Base-by-base conservation (phyloP, 2,329 filamentous ascomycete species). In the Orbilia brochopaga region DNA sequence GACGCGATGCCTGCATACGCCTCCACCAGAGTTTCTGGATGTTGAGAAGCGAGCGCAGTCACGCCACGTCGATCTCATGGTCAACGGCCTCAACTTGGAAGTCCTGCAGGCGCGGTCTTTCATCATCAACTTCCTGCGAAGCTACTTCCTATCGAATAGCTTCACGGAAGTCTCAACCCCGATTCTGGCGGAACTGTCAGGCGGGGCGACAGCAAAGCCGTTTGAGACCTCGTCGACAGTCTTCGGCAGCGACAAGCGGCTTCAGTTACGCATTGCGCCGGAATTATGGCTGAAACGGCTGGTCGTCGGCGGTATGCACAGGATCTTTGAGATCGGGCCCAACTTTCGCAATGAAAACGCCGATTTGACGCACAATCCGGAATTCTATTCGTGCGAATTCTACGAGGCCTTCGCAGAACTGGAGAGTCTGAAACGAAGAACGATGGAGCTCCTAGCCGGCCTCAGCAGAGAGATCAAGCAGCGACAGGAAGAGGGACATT, bases 341-440 rank as follows among this genome's bases (percentile, higher is more conserved):
- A 87, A 88, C 11, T 99, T 99, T 80, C 87, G 94, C 48, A 99
- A 99, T 78, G 94, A 99, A 81, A 91, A 91, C 79, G 81, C 96
- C 37, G 92, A 97, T 79, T 85, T 85, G 30, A 96, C 91, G 0
- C 94, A 99, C 79, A 99, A 99, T 78, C 93, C 94, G 0, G 94
- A 99, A 78, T 99, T 97, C 80, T 94, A 90, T 50, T 97, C 91
- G 70, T 97, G 93, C 82, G 94, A 99, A 80, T 97, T 96, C 81
- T 99, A 99, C 80, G 88, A 90, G 73, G 88, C 92, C 1, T 95
- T 92, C 77, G 87, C 89, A 70, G 90, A 88, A 74, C 84, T 97
- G 0, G 82, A 87, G 37, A 86, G 90, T 46, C 82, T 97, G 56
- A 92, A 96, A 77, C 78, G 80, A 19, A 86, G 87, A 78, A 97